Base-by-base conservation (phyloP, 2,329 filamentous ascomycete species). In the Colletotrichum chrysophilum region DNA sequence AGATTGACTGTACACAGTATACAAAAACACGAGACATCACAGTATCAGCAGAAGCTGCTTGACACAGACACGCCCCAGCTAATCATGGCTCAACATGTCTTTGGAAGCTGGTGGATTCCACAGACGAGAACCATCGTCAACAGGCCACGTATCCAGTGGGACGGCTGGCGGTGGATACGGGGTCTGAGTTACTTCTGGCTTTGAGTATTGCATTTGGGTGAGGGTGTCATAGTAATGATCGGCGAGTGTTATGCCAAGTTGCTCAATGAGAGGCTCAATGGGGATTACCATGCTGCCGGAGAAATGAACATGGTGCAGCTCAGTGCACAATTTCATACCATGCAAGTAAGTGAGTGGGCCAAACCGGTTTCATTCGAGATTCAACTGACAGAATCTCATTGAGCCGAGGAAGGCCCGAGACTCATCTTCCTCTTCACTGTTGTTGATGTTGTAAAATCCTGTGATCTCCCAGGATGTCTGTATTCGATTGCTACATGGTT, bases 401-500 rank as follows among this genome's bases (percentile, higher is more conserved):
- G 43, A 7, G 43, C 43, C 43, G 43, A 52, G 43, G n/a, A 52
- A 52, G n/a, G 6, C n/a, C 43, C 43, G n/a, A 48, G n/a, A n/a
- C n/a, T 21, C 43, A 21, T 21, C n/a, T 2, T 52, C 43, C 1
- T 13, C 43, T 52, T 18, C n/a, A 52, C 5, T 21, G 4, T 12
- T 7, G 43, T 52, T 52, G 43, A 13, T 52, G 4, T 21, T 21
- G 43, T 52, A 13, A 52, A 52, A 1, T 13, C 1, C 1, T 21
- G n/a, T 13, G 12, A 13, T 4, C n/a, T 21, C n/a, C 1, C 43
- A 52, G 10, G n/a, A 2, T 21, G 43, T n/a, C n/a, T n/a, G n/a
- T n/a, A n/a, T 7, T 52, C 10, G 43, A 21, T 1, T 52, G 5
- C n/a, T 13, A 21, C 10, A 4, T 13, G 0, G 3, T 52, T 21